These are phyloP conservation scores for Pseudocercospora pini-densiflorae DNA, from an alignment of 2,329 filamentous ascomycete genomes.

Conservation along the genomic window DNA sequence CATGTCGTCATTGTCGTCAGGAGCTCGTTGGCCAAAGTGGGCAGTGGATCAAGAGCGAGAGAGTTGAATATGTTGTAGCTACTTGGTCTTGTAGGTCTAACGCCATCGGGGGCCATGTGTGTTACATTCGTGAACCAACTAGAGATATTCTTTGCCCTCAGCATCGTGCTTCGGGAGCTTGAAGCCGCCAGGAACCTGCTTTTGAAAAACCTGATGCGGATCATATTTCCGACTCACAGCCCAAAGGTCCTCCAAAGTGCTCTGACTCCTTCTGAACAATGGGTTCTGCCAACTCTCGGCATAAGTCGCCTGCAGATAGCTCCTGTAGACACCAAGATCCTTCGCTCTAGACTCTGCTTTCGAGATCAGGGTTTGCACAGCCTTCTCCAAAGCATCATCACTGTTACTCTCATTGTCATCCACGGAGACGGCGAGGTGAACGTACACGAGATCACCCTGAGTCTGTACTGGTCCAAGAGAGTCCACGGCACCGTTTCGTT, in stretches of 20 bases:
- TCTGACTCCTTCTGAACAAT: conserved; percentile 39
- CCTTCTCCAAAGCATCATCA: conserved; percentile 19
- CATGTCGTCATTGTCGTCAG: too few relatives aligned
- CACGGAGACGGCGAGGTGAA: conserved; percentile 25
- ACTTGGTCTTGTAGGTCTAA: too few relatives aligned
- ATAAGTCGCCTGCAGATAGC: conserved; percentile 43
- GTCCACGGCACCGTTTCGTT: conserved; percentile 20
- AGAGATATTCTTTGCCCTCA: not conserved
- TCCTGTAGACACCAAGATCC: conserved; percentile 22
- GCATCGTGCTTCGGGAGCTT: conserved; percentile 30
- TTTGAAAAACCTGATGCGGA: conserved; percentile 42
- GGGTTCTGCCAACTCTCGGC: conserved; percentile 44
- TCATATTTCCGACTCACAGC: conserved; percentile 43
- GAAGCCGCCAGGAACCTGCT: conserved; percentile 42
- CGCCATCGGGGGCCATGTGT: too few relatives aligned
- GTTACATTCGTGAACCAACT: not conserved
- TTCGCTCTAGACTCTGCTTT: conserved; percentile 16
- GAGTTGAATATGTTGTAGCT: too few relatives aligned
- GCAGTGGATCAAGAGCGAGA: too few relatives aligned
- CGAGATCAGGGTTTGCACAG: conserved; percentile 22
- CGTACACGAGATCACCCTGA: conserved; percentile 24
- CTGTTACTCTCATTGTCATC: conserved; percentile 18
- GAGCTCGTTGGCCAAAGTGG: too few relatives aligned
- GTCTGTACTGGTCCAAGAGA: conserved; percentile 29
- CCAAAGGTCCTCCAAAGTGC: conserved; percentile 36